A percentile compares a stretch with the other conserved stretches of the same genome.
These are phyloP conservation scores for Nematodospora anomalae DNA, from an alignment of 1,139 yeast genomes.

Conservation along the genomic window DNA sequence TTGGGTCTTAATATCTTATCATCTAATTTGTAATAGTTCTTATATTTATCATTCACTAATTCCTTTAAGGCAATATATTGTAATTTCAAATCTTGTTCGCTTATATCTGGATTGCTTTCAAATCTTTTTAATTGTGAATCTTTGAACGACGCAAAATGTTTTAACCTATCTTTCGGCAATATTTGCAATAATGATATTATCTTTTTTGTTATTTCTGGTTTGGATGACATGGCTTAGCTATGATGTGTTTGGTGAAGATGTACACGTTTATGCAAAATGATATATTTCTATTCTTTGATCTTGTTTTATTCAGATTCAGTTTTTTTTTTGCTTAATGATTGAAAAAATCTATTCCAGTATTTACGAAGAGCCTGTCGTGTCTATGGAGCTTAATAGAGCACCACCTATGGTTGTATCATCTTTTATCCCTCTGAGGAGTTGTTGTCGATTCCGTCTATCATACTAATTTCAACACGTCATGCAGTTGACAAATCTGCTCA, in stretches of 20 bases:
- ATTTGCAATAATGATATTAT: constrained; percentile 43
- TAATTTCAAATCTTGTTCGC: constrained; percentile 54
- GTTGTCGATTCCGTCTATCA: too few species aligned
- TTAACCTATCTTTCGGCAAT: constrained; percentile 64
- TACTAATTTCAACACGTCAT: too few species aligned
- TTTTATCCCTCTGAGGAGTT: too few species aligned
- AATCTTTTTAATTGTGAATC: constrained; percentile 61
- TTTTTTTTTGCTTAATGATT: too few species aligned
- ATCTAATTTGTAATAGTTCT: constrained; percentile 60
- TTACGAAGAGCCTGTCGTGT: too few species aligned
- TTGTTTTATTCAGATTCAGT: neutral
- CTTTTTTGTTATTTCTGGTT: constrained; percentile 33
- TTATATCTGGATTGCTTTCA: constrained; percentile 23
- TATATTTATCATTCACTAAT: constrained; percentile 61
- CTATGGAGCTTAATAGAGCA: too few species aligned
- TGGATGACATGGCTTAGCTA: constrained; percentile 16
- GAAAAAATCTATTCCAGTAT: too few species aligned
- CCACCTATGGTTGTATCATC: too few species aligned
- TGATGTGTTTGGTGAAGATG: neutral
- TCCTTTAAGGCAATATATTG: constrained; percentile 62
- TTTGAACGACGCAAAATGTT: constrained; percentile 67
- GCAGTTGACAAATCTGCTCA: too few species aligned
- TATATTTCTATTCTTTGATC: constrained; percentile 2
- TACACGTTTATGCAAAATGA: too few species aligned
- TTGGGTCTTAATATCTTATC: constrained; percentile 71